Conservation (phyloP, 208 protist genomes). For the Leishmania mexicana region DNA sequence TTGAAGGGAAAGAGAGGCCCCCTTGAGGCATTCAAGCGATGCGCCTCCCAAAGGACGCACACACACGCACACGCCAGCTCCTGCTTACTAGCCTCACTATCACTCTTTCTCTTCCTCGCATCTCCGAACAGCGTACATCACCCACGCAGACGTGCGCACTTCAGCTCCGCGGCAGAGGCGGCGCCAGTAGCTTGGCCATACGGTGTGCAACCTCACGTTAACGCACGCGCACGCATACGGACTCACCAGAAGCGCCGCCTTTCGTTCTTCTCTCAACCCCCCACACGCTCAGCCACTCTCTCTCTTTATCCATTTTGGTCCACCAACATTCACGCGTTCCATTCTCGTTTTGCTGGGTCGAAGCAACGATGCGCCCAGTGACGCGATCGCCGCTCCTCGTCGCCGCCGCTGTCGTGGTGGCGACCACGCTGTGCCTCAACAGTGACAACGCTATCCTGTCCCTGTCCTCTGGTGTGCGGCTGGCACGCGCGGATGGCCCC, state of each 20-base stretch:
- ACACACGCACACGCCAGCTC: background rate
- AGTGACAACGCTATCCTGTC: background rate
- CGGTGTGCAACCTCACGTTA: background rate
- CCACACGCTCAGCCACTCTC: background rate
- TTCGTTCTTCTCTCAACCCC: background rate
- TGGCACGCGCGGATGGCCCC: conserved; percentile 28
- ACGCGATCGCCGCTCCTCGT: background rate
- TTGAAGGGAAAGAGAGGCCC: background rate
- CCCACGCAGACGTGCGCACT: background rate
- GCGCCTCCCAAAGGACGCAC: background rate
- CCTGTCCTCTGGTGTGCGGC: background rate
- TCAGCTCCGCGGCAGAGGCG: background rate
- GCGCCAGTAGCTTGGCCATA: background rate
- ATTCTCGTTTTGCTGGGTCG: too few relatives aligned
- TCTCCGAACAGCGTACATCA: background rate
- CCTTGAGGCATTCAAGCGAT: background rate
- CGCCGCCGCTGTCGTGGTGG: conserved; percentile 1
- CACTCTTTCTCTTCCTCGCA: background rate
- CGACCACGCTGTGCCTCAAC: conserved; percentile 5
- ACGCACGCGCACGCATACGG: background rate
- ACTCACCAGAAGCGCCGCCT: background rate
- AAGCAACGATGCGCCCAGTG: conserved; percentile 5
- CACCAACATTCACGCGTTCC: background rate
- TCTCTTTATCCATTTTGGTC: background rate
- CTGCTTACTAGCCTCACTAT: background rate